Evolutionary conservation across 2,329 filamentous ascomycete species (phyloP).

Genomic region (Aspergillus udagawae): DNA sequence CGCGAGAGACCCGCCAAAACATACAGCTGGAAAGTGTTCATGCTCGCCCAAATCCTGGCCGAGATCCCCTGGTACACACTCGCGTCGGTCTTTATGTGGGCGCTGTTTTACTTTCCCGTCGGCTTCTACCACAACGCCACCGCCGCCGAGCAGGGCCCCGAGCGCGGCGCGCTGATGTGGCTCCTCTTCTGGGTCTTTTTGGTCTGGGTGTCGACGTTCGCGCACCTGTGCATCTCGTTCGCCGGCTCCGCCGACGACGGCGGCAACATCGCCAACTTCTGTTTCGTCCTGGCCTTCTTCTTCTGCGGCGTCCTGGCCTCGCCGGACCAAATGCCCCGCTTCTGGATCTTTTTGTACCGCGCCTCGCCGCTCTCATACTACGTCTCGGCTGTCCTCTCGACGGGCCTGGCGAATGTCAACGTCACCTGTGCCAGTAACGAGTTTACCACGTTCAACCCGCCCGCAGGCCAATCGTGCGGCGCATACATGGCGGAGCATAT

Average conservation of each 20-base stretch:
- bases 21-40: constrained; percentile 71
- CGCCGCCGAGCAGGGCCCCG: constrained; percentile 35
- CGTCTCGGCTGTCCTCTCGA: constrained; percentile 42
- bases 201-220: constrained; percentile 68
- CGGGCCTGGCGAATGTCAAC: constrained; percentile 29
- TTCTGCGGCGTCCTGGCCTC: constrained; percentile 55
- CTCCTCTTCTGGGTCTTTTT: constrained; percentile 64
- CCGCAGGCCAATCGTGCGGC: constrained; percentile 58
- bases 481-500: constrained; percentile 46
- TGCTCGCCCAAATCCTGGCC: constrained; percentile 66
- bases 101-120: constrained; percentile 66
- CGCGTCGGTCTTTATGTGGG: constrained; percentile 59
- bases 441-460: constrained; percentile 40
- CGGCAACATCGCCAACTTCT: constrained; percentile 58
- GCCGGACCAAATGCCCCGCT: constrained; percentile 57
- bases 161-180: constrained; percentile 62
- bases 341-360: constrained; percentile 78
- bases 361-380: constrained; percentile 64
- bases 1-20: constrained; percentile 62
- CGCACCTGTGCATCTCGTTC: constrained; percentile 68
- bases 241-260: constrained; percentile 67
- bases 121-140: constrained; percentile 43
- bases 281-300: constrained; percentile 55
- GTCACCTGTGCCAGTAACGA: constrained; percentile 30
- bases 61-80: constrained; percentile 66